Conservation (phyloP, 2,329 filamentous ascomycete genomes). For the Pseudogymnoascus sp. region DNA sequence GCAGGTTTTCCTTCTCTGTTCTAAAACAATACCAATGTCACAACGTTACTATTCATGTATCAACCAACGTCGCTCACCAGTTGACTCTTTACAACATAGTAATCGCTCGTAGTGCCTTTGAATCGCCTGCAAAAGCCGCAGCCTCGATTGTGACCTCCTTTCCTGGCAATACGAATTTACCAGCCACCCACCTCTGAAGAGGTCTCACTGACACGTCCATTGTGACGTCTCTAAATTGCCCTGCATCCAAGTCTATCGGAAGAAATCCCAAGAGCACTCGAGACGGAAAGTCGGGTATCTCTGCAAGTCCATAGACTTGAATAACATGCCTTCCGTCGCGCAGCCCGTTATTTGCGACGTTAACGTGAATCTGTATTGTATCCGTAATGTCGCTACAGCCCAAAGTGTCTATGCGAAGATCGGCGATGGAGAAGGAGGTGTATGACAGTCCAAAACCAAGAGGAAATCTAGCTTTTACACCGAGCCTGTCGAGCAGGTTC, state of each 20-base stretch:
- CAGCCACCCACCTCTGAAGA: not conserved
- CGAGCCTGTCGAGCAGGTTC: constrained; percentile 22
- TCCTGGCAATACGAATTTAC: not conserved
- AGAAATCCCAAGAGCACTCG: not conserved
- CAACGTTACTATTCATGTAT: too few relatives aligned
- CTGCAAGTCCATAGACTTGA: constrained; percentile 1
- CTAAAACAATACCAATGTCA: not conserved
- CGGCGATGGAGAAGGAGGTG: constrained; percentile 1
- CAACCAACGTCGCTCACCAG: too few relatives aligned
- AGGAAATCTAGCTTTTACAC: constrained; percentile 37
- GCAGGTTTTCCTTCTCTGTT: not conserved
- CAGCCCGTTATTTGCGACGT: not conserved
- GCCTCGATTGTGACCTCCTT: not conserved
- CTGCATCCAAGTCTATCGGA: constrained; percentile 1
- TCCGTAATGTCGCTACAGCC: not conserved
- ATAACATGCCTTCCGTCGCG: not conserved
- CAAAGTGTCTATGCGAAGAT: not conserved
- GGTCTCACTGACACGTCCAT: not conserved
- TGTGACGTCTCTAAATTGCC: not conserved
- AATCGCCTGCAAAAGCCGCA: not conserved
- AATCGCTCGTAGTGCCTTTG: not conserved
- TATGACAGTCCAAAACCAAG: constrained; percentile 59
- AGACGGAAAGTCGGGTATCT: not conserved
- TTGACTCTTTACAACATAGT: not conserved
- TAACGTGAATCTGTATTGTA: not conserved